These are phyloP conservation scores for Trichoderma atroviride DNA, from an alignment of 2,329 filamentous ascomycete species.

Conservation along the genomic window DNA sequence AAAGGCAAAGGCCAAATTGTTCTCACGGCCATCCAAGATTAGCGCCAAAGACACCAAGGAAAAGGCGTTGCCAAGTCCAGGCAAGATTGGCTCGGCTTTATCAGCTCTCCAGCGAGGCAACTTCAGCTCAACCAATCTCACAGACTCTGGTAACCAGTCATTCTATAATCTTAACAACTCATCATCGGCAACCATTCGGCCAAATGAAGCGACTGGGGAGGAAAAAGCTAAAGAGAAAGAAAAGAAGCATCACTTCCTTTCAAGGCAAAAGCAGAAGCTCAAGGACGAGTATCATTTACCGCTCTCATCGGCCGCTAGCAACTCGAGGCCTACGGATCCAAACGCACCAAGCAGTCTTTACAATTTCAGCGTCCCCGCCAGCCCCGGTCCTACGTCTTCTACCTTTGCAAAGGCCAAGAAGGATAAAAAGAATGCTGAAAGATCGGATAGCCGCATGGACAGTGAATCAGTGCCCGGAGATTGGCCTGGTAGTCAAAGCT, in stretches of 20 bases:
- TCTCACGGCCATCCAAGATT: slow-evolving; percentile 77
- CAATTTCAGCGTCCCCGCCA: slow-evolving; percentile 74
- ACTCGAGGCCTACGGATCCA: slow-evolving; percentile 74
- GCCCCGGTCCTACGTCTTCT: slow-evolving; percentile 65
- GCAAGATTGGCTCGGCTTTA: slow-evolving; percentile 68
- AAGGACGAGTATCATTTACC: slow-evolving; percentile 74
- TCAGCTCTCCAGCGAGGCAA: slow-evolving; percentile 67
- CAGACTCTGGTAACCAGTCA: slow-evolving; percentile 62
- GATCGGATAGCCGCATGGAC: slow-evolving; percentile 55
- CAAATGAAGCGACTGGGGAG: slow-evolving; percentile 54
- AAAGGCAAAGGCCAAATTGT: slow-evolving; percentile 80
- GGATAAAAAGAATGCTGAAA: slow-evolving; percentile 80
- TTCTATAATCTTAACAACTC: slow-evolving; percentile 77
- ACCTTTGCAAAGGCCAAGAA: slow-evolving; percentile 82
- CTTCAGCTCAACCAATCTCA: slow-evolving; percentile 71
- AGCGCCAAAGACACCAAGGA: slow-evolving; percentile 69
- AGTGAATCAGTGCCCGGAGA: slow-evolving; percentile 53
- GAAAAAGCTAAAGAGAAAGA: slow-evolving; percentile 60
- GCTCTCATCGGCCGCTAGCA: slow-evolving; percentile 74
- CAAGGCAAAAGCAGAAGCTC: slow-evolving; percentile 76
- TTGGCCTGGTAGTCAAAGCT: slow-evolving; percentile 58
- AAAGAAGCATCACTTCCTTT: slow-evolving; percentile 79
- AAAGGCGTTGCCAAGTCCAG: slow-evolving; percentile 71
- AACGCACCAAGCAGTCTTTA: slow-evolving; percentile 75
- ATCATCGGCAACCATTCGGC: slow-evolving; percentile 75